Evolutionary conservation across 129 eudicot species (phyloP).

Genomic region (Saposhnikovia divaricata): DNA sequence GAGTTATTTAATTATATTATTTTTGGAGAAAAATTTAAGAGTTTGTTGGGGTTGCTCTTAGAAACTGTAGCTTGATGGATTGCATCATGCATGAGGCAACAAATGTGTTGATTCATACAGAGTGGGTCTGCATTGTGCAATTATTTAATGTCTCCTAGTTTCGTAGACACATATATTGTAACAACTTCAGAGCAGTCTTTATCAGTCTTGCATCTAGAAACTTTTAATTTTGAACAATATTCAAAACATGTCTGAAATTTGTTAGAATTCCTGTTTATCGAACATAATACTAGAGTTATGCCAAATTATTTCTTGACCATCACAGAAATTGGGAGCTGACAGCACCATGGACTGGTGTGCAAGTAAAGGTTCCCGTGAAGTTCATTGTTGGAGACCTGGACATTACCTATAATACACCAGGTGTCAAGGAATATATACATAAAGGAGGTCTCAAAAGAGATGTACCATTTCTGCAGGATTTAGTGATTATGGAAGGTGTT

Average conservation of each 20-base stretch:
- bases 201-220: not conserved
- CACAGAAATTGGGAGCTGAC: slow-evolving; percentile 72
- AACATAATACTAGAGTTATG: not conserved
- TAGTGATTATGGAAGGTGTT: slow-evolving; percentile 80
- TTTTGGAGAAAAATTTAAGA: too few species aligned
- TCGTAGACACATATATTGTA: not conserved
- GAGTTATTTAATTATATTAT: too few species aligned
- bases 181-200: not conserved
- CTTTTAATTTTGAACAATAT: not conserved
- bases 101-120: not conserved
- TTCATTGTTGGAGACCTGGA: slow-evolving; percentile 83
- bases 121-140: not conserved
- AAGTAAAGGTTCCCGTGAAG: slow-evolving; percentile 78
- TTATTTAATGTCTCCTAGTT: not conserved
- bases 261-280: not conserved
- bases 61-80: not conserved
- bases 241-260: not conserved
- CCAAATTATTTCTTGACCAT: not conserved
- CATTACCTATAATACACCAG: slow-evolving; percentile 62
- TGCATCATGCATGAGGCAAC: not conserved
- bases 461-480: slow-evolving; percentile 75
- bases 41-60: too few species aligned
- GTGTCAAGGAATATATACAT: slow-evolving; percentile 65
- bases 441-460: slow-evolving; percentile 51
- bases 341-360: slow-evolving; percentile 65